These are phyloP conservation scores for Penicillium nordicum DNA, from an alignment of 2,329 filamentous ascomycete species.

Conservation along the genomic window DNA sequence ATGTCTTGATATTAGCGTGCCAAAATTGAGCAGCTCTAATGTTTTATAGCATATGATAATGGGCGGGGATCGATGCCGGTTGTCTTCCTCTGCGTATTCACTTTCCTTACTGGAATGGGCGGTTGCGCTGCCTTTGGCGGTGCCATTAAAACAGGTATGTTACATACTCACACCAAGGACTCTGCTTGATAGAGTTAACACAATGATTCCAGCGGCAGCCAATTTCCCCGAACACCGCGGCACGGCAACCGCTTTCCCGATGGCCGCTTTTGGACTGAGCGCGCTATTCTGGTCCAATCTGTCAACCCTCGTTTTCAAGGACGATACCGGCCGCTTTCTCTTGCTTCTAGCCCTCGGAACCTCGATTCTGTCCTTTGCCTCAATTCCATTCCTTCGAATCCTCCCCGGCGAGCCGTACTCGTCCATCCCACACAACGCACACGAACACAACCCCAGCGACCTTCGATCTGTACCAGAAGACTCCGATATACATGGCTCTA, in stretches of 20 bases:
- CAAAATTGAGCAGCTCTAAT: slow-evolving; percentile 1
- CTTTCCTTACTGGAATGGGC: slow-evolving; percentile 80
- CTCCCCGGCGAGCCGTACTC: slow-evolving; percentile 52
- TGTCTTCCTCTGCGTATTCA: slow-evolving; percentile 70
- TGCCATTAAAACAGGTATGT: slow-evolving; percentile 69
- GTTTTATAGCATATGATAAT: slow-evolving; percentile 61
- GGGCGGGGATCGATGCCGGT: slow-evolving; percentile 59
- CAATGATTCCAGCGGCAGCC: slow-evolving; percentile 61
- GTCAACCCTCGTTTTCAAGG: slow-evolving; percentile 73
- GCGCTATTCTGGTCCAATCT: slow-evolving; percentile 92
- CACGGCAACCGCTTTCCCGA: slow-evolving; percentile 87
- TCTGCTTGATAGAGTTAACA: slow-evolving; percentile 8
- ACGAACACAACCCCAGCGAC: slow-evolving; percentile 32
- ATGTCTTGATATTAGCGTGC: slow-evolving; percentile 10
- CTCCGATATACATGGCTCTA: slow-evolving; percentile 37
- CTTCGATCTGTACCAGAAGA: slow-evolving; percentile 29
- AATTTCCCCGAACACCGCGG: slow-evolving; percentile 91
- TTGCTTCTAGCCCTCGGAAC: slow-evolving; percentile 78
- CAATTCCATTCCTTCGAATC: slow-evolving; percentile 82
- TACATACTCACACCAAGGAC: background rate
- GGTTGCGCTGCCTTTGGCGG: slow-evolving; percentile 89
- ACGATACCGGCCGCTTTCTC: slow-evolving; percentile 77
- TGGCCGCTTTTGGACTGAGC: slow-evolving; percentile 89
- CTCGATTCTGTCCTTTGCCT: slow-evolving; percentile 67
- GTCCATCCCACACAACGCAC: slow-evolving; percentile 34